Evolutionary conservation across 2,329 filamentous ascomycete species (phyloP).

Genomic region (Hypoxylon sp.): DNA sequence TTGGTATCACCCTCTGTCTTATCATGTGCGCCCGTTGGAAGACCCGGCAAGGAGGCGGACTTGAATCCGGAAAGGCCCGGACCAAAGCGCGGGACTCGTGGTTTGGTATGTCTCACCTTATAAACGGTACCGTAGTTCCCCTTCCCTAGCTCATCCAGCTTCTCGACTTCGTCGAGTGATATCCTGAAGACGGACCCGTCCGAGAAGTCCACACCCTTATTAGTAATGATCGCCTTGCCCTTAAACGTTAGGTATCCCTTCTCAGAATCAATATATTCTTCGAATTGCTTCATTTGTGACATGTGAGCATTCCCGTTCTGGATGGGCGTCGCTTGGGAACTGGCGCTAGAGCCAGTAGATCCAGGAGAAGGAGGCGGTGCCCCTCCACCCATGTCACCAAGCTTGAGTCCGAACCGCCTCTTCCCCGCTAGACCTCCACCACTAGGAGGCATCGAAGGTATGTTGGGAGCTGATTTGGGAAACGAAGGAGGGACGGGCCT

Average conservation of each 20-base stretch:
- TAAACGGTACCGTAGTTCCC: slow-evolving; percentile 99
- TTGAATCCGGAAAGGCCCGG: slow-evolving; percentile 69
- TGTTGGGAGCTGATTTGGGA: slow-evolving; percentile 67
- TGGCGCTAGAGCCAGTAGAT: slow-evolving; percentile 48
- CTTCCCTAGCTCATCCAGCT: slow-evolving; percentile 92
- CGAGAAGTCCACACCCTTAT: slow-evolving; percentile 91
- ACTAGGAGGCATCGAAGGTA: slow-evolving; percentile 56
- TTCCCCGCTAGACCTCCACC: slow-evolving; percentile 71
- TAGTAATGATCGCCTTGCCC: slow-evolving; percentile 90
- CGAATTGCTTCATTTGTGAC: slow-evolving; percentile 72
- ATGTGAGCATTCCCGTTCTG: slow-evolving; percentile 58
- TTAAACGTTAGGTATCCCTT: slow-evolving; percentile 93
- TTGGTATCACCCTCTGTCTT: slow-evolving; percentile 51
- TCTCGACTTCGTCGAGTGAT: slow-evolving; percentile 93
- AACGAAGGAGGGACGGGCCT: slow-evolving; percentile 66
- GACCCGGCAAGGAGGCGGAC: slow-evolving; percentile 57
- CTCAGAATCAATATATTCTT: slow-evolving; percentile 90
- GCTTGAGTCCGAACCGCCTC: slow-evolving; percentile 72
- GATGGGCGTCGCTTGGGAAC: slow-evolving; percentile 55
- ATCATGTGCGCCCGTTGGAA: slow-evolving; percentile 52
- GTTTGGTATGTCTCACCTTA: slow-evolving; percentile 89
- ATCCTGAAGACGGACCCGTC: slow-evolving; percentile 93
- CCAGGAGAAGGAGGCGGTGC: slow-evolving; percentile 60
- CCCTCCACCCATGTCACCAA: slow-evolving; percentile 66
- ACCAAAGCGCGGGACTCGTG: slow-evolving; percentile 70